Percentiles rank a stretch among this genome's conserved stretches.
These are phyloP conservation scores for Yamadazyma sp. DNA, from an alignment of 1,139 yeast species.

Conservation along the genomic window DNA sequence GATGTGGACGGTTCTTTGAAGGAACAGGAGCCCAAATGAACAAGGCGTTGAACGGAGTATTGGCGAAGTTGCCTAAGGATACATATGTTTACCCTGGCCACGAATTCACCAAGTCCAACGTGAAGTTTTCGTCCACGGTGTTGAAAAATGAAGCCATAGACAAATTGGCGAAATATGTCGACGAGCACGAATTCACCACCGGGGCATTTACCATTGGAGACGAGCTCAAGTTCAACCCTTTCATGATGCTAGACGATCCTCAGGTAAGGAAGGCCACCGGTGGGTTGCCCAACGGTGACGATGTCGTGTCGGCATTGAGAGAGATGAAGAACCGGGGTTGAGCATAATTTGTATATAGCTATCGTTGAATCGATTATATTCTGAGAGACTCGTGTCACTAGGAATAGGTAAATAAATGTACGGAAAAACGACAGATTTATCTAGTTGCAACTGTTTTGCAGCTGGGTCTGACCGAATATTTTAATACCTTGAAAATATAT, in stretches of 20 bases:
- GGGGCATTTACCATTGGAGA: conserved; percentile 84
- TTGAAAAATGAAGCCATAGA: conserved; percentile 55
- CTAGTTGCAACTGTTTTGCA: too few relatives aligned
- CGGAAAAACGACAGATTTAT: too few relatives aligned
- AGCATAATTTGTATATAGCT: too few relatives aligned
- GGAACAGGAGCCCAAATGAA: conserved; percentile 86
- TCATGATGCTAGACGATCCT: conserved; percentile 72
- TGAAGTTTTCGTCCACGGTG: conserved; percentile 69
- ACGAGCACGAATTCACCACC: conserved; percentile 67
- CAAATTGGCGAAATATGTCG: conserved; percentile 51
- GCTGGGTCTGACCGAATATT: too few relatives aligned
- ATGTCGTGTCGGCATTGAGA: conserved; percentile 67
- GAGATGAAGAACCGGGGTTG: conserved; percentile 56
- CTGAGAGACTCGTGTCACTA: too few relatives aligned
- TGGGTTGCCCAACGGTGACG: conserved; percentile 33
- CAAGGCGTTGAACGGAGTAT: conserved; percentile 54
- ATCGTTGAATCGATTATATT: too few relatives aligned
- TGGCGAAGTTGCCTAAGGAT: conserved; percentile 63
- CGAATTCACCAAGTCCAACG: conserved; percentile 86
- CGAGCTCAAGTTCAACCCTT: conserved; percentile 83
- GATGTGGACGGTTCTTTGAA: conserved; percentile 96
- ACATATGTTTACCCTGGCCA: conserved; percentile 90
- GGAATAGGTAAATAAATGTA: too few relatives aligned
- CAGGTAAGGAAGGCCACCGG: conserved; percentile 50
- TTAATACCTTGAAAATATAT: too few relatives aligned